Evolutionary conservation across 768 basidiomycete species (phyloP).

Genomic region (Calocybe gangraenosa): DNA sequence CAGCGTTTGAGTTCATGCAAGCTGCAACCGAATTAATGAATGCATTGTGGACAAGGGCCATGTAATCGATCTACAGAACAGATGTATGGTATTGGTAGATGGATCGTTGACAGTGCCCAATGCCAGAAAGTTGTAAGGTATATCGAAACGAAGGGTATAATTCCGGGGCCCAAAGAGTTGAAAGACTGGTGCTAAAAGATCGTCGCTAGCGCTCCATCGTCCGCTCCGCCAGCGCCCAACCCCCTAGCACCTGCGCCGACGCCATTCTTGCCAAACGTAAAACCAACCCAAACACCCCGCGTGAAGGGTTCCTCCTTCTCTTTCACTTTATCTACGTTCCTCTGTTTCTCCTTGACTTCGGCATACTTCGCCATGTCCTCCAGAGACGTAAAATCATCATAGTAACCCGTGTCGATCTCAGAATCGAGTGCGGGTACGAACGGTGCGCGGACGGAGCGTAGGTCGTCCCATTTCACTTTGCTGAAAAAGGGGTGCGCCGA

Average conservation of each 20-base stretch:
- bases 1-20: too few species aligned
- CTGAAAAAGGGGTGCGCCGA: slow-evolving; percentile 81
- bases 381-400: slow-evolving; percentile 82
- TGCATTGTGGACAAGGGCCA: too few species aligned
- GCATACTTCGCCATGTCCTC: slow-evolving; percentile 99
- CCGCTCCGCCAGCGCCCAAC: slow-evolving; percentile 30
- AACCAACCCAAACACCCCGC: slow-evolving; percentile 87
- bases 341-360: slow-evolving; percentile 96
- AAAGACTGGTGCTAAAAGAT: slow-evolving; percentile 34
- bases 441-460: slow-evolving; percentile 75
- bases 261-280: slow-evolving; percentile 88
- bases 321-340: slow-evolving; percentile 85
- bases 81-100: too few species aligned
- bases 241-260: slow-evolving; percentile 54
- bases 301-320: slow-evolving; percentile 77
- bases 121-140: neutral
- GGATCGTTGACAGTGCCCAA: neutral
- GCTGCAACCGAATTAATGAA: too few species aligned
- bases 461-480: slow-evolving; percentile 68
- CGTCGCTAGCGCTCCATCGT: slow-evolving; percentile 52
- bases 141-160: too few species aligned
- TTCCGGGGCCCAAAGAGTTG: too few species aligned
- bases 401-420: slow-evolving; percentile 93
- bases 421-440: slow-evolving; percentile 94
- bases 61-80: too few species aligned